Evolutionary conservation across 805 yeast genomes (phyloP).

Genomic region (Candida argentea): DNA sequence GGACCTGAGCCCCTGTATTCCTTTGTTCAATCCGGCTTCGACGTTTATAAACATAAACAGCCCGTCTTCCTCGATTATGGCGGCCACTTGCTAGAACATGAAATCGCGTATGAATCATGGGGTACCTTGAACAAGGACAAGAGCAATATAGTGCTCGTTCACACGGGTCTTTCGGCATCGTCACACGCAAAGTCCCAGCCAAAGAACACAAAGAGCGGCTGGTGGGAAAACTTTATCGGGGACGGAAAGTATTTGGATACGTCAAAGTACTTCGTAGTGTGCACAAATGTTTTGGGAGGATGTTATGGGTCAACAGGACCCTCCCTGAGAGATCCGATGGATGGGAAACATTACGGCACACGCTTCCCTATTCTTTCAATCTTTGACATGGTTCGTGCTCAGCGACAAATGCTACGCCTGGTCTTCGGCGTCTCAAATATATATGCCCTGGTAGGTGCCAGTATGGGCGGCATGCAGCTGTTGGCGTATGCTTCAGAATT

Average conservation of each 20-base stretch:
- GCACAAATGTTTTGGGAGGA: constrained; percentile 90
- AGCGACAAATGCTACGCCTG: constrained; percentile 53
- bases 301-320: constrained; percentile 96
- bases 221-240: constrained; percentile 96
- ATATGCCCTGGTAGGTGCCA: constrained; percentile 78
- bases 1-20: constrained; percentile 87
- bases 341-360: constrained; percentile 63
- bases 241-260: constrained; percentile 77
- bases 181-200: constrained; percentile 84
- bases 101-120: constrained; percentile 93
- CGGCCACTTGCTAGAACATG: constrained; percentile 59
- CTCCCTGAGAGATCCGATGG: constrained; percentile 65
- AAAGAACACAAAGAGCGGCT: constrained; percentile 62
- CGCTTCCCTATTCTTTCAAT: constrained; percentile 79
- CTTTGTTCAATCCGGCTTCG: constrained; percentile 55
- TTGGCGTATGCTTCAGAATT: constrained; percentile 80
- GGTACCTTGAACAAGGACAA: constrained; percentile 54
- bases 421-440: constrained; percentile 55
- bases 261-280: constrained; percentile 66
- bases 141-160: constrained; percentile 70
- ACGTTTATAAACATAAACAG: constrained; percentile 40
- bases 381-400: constrained; percentile 88
- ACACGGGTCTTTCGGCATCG: constrained; percentile 88
- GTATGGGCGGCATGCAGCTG: constrained; percentile 99
- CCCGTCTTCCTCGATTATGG: constrained; percentile 78